Conservation (phyloP, 139 green algal genomes). For the Coelastrella sp. region DNA sequence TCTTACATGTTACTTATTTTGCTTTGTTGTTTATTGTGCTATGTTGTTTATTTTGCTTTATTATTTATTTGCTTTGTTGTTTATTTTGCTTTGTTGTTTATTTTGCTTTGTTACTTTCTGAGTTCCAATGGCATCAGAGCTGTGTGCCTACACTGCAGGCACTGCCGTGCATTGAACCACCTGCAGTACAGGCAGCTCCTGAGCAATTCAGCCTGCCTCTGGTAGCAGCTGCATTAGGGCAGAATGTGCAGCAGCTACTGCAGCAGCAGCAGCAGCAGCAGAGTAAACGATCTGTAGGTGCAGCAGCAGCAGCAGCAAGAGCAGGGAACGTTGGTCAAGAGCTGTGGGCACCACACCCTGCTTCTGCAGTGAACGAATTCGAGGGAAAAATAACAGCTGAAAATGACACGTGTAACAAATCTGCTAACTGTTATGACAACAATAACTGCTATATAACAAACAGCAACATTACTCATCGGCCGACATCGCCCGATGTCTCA, state of each 20-base stretch:
- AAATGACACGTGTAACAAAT: not conserved
- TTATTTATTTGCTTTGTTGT: not conserved
- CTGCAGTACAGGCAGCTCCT: conserved; percentile 20
- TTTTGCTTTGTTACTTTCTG: not conserved
- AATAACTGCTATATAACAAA: too few relatives aligned
- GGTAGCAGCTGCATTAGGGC: conserved; percentile 16
- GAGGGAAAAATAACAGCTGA: not conserved
- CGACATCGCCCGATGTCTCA: too few relatives aligned
- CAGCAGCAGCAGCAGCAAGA: conserved; percentile 13
- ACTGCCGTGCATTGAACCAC: conserved; percentile 33
- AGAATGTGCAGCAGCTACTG: not conserved
- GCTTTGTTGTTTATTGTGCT: too few relatives aligned
- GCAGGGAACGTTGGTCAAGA: too few relatives aligned
- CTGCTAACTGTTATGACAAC: not conserved
- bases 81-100: not conserved
- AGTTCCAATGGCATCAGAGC: not conserved
- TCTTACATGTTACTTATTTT: too few relatives aligned
- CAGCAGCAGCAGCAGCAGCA: conserved; percentile 26
- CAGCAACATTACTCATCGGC: too few relatives aligned
- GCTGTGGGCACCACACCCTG: too few relatives aligned
- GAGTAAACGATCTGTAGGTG: not conserved
- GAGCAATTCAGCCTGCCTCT: not conserved
- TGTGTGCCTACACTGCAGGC: not conserved
- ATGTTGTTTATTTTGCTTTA: too few relatives aligned
- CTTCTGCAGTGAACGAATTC: too few relatives aligned